phyloP scores from a whole-genome alignment of 2,329 filamentous ascomycete species.

The Talaromyces piceae region DNA sequence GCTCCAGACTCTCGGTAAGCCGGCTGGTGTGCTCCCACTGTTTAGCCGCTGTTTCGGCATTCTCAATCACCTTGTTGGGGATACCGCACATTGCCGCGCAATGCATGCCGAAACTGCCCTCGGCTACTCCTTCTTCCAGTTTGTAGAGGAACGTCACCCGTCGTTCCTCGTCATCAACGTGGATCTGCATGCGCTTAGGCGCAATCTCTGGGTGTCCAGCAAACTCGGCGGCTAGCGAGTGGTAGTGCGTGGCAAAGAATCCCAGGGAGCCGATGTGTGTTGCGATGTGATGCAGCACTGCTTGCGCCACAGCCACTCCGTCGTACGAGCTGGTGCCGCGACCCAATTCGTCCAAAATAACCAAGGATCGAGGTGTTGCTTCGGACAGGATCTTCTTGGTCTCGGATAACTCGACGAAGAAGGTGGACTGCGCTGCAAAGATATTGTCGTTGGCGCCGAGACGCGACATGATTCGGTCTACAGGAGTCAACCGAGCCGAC shows the following conservation, averaged over 20 bases:
- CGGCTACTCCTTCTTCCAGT: constrained; percentile 84
- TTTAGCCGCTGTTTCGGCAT: constrained; percentile 78
- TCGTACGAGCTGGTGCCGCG: constrained; percentile 94
- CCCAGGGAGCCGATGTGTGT: constrained; percentile 88
- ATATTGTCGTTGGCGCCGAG: constrained; percentile 98
- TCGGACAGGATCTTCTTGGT: constrained; percentile 97
- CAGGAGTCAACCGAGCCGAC: constrained; percentile 75
- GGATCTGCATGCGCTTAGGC: constrained; percentile 85
- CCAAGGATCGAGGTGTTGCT: constrained; percentile 85
- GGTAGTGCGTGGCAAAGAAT: constrained; percentile 98
- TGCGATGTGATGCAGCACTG: constrained; percentile 92
- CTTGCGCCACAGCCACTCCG: constrained; percentile 91
- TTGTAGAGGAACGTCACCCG: constrained; percentile 97
- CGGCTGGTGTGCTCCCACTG: constrained; percentile 95
- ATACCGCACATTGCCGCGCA: constrained; percentile 98
- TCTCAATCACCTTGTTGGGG: constrained; percentile 68
- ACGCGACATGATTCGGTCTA: constrained; percentile 97
- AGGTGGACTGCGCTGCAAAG: constrained; percentile 93
- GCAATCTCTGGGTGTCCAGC: constrained; percentile 79
- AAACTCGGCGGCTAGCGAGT: constrained; percentile 87
- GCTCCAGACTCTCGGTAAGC: constrained; percentile 79
- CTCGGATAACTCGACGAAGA: constrained; percentile 95
- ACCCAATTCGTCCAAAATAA: constrained; percentile 93
- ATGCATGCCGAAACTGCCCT: constrained; percentile 98
- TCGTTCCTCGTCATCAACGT: constrained; percentile 75